Conservation (phyloP, 1,284 basidiomycete species). For the Rhodotorula sp. region DNA sequence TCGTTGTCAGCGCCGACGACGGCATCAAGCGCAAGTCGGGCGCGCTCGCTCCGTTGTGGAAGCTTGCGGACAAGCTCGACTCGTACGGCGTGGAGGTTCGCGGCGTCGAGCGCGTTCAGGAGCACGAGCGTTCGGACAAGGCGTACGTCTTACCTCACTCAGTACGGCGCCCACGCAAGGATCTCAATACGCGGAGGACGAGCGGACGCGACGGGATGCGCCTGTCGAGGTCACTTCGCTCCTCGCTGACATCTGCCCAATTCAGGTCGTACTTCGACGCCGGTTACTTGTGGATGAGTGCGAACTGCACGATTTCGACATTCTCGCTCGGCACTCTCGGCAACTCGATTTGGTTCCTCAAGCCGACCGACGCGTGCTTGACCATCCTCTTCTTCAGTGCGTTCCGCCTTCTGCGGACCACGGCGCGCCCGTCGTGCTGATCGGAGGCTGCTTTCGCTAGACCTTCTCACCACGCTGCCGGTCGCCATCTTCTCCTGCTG, state of each 20-base stretch:
- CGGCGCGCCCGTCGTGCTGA: background rate
- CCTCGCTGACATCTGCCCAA: background rate
- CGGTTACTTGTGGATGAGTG: conserved; percentile 28
- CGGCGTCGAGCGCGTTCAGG: conserved; percentile 40
- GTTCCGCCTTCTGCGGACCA: conserved; percentile 53
- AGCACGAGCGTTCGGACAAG: conserved; percentile 32
- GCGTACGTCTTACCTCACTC: conserved; percentile 15
- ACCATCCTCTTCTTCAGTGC: conserved; percentile 75
- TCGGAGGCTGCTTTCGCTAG: background rate
- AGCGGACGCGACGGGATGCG: background rate
- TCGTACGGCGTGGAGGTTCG: conserved; percentile 40
- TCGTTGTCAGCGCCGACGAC: conserved; percentile 28
- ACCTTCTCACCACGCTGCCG: conserved; percentile 43
- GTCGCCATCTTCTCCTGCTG: conserved; percentile 60
- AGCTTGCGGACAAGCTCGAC: conserved; percentile 31
- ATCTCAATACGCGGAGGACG: background rate
- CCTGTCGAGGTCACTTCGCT: background rate
- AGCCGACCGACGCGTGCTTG: conserved; percentile 64
- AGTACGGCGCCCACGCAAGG: too few species aligned
- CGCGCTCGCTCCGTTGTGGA: conserved; percentile 29
- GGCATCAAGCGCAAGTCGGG: conserved; percentile 17
- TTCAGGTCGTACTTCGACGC: conserved; percentile 21
- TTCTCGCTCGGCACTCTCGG: conserved; percentile 75
- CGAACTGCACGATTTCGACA: conserved; percentile 53
- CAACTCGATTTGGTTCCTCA: conserved; percentile 59